Evolutionary conservation across 306 rosid genomes (phyloP).

Genomic region (Begonia masoniana): DNA sequence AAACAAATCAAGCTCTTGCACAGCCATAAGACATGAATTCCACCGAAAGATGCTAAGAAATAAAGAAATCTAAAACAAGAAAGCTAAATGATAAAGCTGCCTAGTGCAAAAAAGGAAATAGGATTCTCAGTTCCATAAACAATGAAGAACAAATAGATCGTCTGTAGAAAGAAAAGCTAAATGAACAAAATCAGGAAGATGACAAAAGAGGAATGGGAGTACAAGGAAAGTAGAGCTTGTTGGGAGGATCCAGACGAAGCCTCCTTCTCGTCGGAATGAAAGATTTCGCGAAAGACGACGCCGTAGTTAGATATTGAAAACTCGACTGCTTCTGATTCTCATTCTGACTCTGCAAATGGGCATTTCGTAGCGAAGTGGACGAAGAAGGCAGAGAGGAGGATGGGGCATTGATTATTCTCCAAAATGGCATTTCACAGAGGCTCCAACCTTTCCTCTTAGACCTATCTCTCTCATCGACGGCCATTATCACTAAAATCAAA

Average conservation of each 20-base stretch:
- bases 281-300: conserved; percentile 73
- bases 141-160: no score
- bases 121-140: no score
- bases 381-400: conserved; percentile 2
- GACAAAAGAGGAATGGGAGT: conserved; percentile 5
- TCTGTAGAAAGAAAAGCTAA: no score
- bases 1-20: conserved; percentile 1
- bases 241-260: conserved; percentile 92
- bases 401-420: conserved; percentile 42
- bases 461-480: conserved; percentile 40
- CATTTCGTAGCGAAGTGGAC: conserved; percentile 30
- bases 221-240: conserved; percentile 92
- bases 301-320: conserved; percentile 36
- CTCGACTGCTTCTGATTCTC: conserved; percentile 28
- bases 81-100: no score
- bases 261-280: conserved; percentile 66
- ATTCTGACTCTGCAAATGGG: conserved; percentile 31
- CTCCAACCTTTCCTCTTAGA: conserved; percentile 54
- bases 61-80: neutral
- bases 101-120: no score
- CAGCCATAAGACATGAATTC: no score
- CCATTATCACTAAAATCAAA: conserved; percentile 31
- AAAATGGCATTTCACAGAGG: conserved; percentile 63
- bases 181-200: no score
- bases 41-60: neutral